Evolutionary conservation across 495 filamentous ascomycete genomes (phyloP).

Genomic region (Amniculicola lignicola): DNA sequence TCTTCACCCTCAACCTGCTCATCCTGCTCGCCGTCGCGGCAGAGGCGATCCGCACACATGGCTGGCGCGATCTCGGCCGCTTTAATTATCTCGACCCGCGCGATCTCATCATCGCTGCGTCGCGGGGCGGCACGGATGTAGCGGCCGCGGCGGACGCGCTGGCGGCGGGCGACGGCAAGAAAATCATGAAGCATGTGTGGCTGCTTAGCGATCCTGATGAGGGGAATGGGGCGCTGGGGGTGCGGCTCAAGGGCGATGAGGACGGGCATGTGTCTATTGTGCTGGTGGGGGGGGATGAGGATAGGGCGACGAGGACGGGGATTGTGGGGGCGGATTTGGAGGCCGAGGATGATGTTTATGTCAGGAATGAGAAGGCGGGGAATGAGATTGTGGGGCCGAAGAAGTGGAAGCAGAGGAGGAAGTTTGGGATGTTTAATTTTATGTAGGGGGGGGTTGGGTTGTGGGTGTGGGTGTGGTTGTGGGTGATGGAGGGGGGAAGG

Average conservation of each 20-base stretch:
- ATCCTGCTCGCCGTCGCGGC: constrained; percentile 13
- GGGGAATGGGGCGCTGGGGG: constrained; percentile 9
- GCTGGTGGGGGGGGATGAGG: background rate
- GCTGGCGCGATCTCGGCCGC: constrained; percentile 14
- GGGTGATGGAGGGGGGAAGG: too few species aligned
- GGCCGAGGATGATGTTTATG: background rate
- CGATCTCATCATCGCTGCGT: constrained; percentile 20
- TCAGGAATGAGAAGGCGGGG: background rate
- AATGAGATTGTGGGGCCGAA: background rate
- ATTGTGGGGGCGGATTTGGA: background rate
- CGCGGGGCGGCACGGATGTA: constrained; percentile 14
- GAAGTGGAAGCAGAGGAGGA: background rate
- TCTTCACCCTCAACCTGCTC: constrained; percentile 26
- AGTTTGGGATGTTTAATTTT: constrained; percentile 1
- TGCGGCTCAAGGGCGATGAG: constrained; percentile 9
- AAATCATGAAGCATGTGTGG: constrained; percentile 17
- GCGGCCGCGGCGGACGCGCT: constrained; percentile 12
- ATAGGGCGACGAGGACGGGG: background rate
- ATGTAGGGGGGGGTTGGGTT: too few species aligned
- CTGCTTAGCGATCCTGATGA: constrained; percentile 23
- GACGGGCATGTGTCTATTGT: constrained; percentile 12
- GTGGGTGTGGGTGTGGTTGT: too few species aligned
- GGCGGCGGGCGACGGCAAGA: constrained; percentile 4
- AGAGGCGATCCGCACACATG: constrained; percentile 18
- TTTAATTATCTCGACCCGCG: constrained; percentile 31